Conservation (phyloP, 768 basidiomycete genomes). For the Boletus subparvulus region DNA sequence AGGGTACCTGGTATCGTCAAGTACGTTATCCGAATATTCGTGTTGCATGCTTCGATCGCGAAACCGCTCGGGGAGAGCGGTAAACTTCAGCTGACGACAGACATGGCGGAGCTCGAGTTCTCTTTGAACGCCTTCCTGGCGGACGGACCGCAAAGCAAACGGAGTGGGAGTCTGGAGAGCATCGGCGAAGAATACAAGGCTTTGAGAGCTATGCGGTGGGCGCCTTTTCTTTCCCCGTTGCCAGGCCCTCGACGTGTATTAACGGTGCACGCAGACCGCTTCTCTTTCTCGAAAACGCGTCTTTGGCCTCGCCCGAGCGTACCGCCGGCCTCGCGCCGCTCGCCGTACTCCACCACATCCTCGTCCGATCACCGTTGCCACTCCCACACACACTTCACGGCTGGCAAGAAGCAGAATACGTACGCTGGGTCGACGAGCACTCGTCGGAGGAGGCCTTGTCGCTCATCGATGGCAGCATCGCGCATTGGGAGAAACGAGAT, state of each 20-base stretch:
- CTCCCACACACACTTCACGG: slow-evolving; percentile 88
- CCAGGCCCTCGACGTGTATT: background rate
- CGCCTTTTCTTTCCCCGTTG: background rate
- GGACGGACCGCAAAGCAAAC: slow-evolving; percentile 55
- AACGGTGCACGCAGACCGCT: slow-evolving; percentile 55
- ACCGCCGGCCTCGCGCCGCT: slow-evolving; percentile 83
- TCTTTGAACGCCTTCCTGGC: slow-evolving; percentile 77
- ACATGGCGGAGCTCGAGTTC: slow-evolving; percentile 97
- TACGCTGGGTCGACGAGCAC: slow-evolving; percentile 94
- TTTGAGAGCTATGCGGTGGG: slow-evolving; percentile 83
- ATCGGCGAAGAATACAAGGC: slow-evolving; percentile 87
- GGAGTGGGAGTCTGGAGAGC: slow-evolving; percentile 64
- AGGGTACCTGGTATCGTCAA: slow-evolving; percentile 71
- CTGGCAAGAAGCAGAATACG: slow-evolving; percentile 96
- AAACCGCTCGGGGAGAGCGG: slow-evolving; percentile 89
- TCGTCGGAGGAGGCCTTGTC: slow-evolving; percentile 74
- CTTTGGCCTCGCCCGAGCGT: slow-evolving; percentile 60
- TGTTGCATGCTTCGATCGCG: slow-evolving; percentile 91
- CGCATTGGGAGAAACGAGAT: slow-evolving; percentile 77
- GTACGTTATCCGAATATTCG: slow-evolving; percentile 81
- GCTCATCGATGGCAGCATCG: slow-evolving; percentile 75
- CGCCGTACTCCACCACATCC: slow-evolving; percentile 87
- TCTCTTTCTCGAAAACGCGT: slow-evolving; percentile 81
- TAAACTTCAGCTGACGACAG: slow-evolving; percentile 90
- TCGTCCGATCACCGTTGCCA: slow-evolving; percentile 83